phyloP scores from a whole-genome alignment of 192 early-diverging fungal species.

The Physocladia obscura region DNA sequence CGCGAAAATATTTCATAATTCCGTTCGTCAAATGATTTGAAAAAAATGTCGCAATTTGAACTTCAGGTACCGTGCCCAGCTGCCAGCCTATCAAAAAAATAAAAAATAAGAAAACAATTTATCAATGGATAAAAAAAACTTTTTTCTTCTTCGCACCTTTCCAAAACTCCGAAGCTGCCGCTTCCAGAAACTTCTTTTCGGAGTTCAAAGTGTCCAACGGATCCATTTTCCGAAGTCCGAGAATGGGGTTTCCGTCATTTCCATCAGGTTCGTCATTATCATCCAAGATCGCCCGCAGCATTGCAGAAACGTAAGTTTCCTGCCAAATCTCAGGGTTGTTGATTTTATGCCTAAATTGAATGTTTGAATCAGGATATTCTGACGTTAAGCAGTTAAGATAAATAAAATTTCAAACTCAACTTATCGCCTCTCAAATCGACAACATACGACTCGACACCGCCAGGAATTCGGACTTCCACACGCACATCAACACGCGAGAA shows the following conservation, averaged over 20 bases:
- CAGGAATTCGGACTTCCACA: slow-evolving; percentile 98
- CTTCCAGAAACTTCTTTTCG: slow-evolving; percentile 84
- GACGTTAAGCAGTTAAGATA: too few relatives aligned
- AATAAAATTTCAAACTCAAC: slow-evolving; percentile 51
- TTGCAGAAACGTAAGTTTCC: slow-evolving; percentile 83
- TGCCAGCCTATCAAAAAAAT: slow-evolving; percentile 66
- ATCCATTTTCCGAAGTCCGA: slow-evolving; percentile 87
- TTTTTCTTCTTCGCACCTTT: slow-evolving; percentile 51
- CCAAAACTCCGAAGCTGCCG: slow-evolving; percentile 79
- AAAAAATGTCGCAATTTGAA: slow-evolving; percentile 88
- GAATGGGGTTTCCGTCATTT: slow-evolving; percentile 75
- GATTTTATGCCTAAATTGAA: slow-evolving; percentile 49
- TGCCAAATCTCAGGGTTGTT: slow-evolving; percentile 79
- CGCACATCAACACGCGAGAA: slow-evolving; percentile 96
- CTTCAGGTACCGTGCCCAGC: slow-evolving; percentile 88
- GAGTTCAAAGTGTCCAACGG: slow-evolving; percentile 72
- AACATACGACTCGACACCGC: slow-evolving; percentile 91
- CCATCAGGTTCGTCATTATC: slow-evolving; percentile 75
- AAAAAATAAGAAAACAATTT: background rate
- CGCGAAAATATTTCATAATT: slow-evolving; percentile 85
- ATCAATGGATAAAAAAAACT: background rate
- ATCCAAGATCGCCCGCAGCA: slow-evolving; percentile 88
- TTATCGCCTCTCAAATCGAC: slow-evolving; percentile 88
- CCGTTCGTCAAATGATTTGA: slow-evolving; percentile 88
- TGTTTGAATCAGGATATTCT: too few relatives aligned